These are phyloP conservation scores for Vaccinium macrocarpon DNA, from an alignment of 148 eudicot species.

Conservation along the genomic window DNA sequence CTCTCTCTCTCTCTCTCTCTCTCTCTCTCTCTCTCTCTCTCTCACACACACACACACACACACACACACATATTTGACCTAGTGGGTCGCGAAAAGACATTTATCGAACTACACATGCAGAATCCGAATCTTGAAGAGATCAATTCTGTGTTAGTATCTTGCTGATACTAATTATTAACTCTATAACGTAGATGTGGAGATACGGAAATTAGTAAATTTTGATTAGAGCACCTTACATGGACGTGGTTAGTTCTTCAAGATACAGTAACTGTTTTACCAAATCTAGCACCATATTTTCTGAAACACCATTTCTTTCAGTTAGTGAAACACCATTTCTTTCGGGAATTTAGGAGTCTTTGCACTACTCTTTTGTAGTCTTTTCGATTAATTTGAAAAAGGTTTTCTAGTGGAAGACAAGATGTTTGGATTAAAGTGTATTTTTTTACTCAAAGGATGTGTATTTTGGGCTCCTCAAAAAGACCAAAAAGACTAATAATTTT, in stretches of 20 bases:
- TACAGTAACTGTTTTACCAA: not conserved
- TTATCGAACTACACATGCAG: not conserved
- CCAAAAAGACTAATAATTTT: too few relatives aligned
- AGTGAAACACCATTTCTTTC: too few relatives aligned
- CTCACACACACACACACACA: not conserved
- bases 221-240: not conserved
- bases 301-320: too few relatives aligned
- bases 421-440: too few relatives aligned
- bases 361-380: too few relatives aligned
- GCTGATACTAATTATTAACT: not conserved
- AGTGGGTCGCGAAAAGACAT: not conserved
- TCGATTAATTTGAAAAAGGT: too few relatives aligned
- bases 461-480: too few relatives aligned
- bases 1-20: not conserved
- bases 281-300: not conserved
- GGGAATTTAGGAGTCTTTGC: too few relatives aligned
- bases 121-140: not conserved
- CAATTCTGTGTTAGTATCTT: not conserved
- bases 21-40: too few relatives aligned
- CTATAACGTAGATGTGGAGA: not conserved
- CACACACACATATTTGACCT: not conserved
- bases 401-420: too few relatives aligned
- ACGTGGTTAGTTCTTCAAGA: not conserved
- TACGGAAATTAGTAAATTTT: not conserved
- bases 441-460: too few relatives aligned